Percentiles rank a stretch among this genome's conserved stretches.
phyloP scores from a whole-genome alignment of 1,284 basidiomycete species.

The Cryptococcus depauperatus region DNA sequence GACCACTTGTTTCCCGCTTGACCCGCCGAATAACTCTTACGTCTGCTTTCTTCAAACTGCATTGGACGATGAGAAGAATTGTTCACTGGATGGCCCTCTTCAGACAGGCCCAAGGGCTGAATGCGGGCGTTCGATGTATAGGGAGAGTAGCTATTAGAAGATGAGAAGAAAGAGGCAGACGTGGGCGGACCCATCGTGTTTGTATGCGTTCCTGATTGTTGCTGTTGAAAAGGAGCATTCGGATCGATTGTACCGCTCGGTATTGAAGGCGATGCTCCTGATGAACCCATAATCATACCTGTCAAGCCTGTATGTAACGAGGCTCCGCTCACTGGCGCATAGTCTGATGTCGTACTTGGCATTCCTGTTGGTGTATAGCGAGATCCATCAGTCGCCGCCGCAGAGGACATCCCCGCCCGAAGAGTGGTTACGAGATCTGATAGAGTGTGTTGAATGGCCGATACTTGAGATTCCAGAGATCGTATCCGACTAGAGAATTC shows the following conservation, averaged over 20 bases:
- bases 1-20: neutral
- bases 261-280: neutral
- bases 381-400: conserved; percentile 22
- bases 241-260: neutral
- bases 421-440: conserved; percentile 60
- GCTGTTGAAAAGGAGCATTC: neutral
- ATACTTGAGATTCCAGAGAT: conserved; percentile 72
- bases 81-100: neutral
- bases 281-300: neutral
- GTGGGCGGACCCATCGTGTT: neutral
- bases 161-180: neutral
- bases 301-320: neutral
- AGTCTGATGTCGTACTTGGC: conserved; percentile 18
- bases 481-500: conserved; percentile 64
- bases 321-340: conserved; percentile 4
- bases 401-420: conserved; percentile 24
- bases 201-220: neutral
- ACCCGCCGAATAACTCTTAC: conserved; percentile 2
- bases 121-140: neutral
- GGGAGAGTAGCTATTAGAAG: conserved; percentile 1
- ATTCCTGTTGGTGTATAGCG: conserved; percentile 18
- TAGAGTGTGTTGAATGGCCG: conserved; percentile 69
- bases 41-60: conserved; percentile 5
- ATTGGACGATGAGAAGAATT: neutral
- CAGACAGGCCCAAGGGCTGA: conserved; percentile 1